phyloP scores from a whole-genome alignment of 73 alveolate genomes.

The Paramecium sexaurelia region DNA sequence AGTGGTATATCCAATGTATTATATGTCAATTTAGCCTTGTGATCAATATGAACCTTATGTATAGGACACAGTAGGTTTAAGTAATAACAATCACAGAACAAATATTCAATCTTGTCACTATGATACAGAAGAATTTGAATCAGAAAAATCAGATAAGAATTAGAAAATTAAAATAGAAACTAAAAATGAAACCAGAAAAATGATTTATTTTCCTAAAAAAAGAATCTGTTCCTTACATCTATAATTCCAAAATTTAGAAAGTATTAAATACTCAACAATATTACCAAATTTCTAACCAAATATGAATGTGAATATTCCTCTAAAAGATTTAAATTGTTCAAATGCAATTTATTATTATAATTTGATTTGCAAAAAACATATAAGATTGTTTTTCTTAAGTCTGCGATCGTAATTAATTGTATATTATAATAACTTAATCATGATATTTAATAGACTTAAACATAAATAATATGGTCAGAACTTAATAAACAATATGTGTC shows the following conservation, averaged over 20 bases:
- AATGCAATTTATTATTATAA: no score
- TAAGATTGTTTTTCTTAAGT: no score
- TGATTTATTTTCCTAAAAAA: neutral
- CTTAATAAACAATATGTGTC: neutral
- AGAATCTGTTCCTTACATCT: slow-evolving; percentile 5
- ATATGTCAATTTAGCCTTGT: neutral
- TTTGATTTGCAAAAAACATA: no score
- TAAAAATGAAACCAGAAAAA: neutral
- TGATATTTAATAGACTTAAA: no score
- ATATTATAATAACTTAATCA: no score
- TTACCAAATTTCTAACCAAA: neutral
- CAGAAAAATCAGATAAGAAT: neutral
- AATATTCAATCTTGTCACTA: neutral
- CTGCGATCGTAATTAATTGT: no score
- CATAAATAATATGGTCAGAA: neutral
- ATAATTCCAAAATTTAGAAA: slow-evolving; percentile 8
- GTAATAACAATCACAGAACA: neutral
- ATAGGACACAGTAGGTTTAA: neutral
- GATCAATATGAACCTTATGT: neutral
- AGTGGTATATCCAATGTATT: neutral
- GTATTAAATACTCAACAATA: neutral
- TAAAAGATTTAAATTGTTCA: no score
- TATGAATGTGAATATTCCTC: no score
- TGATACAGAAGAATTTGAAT: neutral
- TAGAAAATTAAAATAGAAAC: neutral